Evolutionary conservation across 768 basidiomycete genomes (phyloP).

Genomic region (Boletus subparvulus): DNA sequence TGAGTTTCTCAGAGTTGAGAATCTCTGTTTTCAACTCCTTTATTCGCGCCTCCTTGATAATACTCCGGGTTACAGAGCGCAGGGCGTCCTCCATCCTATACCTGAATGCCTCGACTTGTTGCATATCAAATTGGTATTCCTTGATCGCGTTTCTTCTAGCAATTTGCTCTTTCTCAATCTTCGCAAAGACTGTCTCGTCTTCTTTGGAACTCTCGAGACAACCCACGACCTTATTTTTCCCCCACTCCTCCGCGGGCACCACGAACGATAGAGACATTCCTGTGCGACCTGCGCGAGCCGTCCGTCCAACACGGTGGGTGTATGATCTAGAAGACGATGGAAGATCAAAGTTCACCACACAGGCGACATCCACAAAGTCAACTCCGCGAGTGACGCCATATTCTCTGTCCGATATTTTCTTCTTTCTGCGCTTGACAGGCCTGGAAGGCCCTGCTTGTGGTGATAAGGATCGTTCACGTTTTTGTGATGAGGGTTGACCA

Average conservation of each 20-base stretch:
- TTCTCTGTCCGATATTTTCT: slow-evolving; percentile 61
- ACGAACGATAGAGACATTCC: slow-evolving; percentile 92
- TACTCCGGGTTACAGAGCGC: slow-evolving; percentile 80
- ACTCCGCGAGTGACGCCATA: slow-evolving; percentile 95
- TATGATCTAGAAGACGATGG: slow-evolving; percentile 85
- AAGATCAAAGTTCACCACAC: slow-evolving; percentile 98
- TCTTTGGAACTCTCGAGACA: slow-evolving; percentile 63
- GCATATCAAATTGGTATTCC: slow-evolving; percentile 94
- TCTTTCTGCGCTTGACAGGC: slow-evolving; percentile 51
- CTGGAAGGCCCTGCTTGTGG: slow-evolving; percentile 39
- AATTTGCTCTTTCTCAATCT: slow-evolving; percentile 76
- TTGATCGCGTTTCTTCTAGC: slow-evolving; percentile 57
- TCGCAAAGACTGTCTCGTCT: slow-evolving; percentile 64
- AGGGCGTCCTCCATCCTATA: slow-evolving; percentile 98
- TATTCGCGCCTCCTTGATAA: slow-evolving; percentile 86
- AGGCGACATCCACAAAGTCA: slow-evolving; percentile 95
- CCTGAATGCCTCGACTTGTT: slow-evolving; percentile 94
- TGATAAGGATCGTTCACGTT: slow-evolving; percentile 59
- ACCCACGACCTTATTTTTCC: slow-evolving; percentile 73
- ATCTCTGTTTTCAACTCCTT: slow-evolving; percentile 94
- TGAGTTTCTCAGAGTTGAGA: slow-evolving; percentile 93
- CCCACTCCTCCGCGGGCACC: slow-evolving; percentile 66
- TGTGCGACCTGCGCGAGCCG: slow-evolving; percentile 91
- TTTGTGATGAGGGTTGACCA: slow-evolving; percentile 38
- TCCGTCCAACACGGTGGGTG: slow-evolving; percentile 94